Percentiles rank a stretch among this genome's conserved stretches.
Conservation (phyloP, 768 basidiomycete genomes). For the Mycena pura region DNA sequence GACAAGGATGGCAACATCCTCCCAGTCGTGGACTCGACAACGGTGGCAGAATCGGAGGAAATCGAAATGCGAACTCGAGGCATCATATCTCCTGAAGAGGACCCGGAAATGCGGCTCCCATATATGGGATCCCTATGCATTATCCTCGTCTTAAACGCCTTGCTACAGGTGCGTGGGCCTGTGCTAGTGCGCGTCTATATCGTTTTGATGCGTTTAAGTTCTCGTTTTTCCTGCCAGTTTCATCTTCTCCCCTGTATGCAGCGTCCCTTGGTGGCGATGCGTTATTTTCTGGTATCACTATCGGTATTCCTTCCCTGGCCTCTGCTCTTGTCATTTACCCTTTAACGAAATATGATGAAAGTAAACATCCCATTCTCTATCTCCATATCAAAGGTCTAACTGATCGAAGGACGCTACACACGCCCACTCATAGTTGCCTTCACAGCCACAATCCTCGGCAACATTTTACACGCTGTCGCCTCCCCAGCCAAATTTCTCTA, state of each 20-base stretch:
- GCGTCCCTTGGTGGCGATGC: slow-evolving; percentile 65
- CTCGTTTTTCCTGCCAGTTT: slow-evolving; percentile 73
- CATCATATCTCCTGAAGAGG: background rate
- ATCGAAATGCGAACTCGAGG: background rate
- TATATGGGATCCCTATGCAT: slow-evolving; percentile 48
- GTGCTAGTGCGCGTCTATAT: background rate
- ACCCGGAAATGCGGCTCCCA: slow-evolving; percentile 53
- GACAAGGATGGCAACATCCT: too few relatives aligned
- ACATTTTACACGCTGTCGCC: slow-evolving; percentile 67
- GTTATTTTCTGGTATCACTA: slow-evolving; percentile 70
- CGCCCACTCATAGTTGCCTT: slow-evolving; percentile 64
- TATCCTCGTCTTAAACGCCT: slow-evolving; percentile 47
- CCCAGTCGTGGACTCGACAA: background rate
- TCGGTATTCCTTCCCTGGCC: slow-evolving; percentile 71
- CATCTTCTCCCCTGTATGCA: slow-evolving; percentile 69
- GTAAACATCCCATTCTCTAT: slow-evolving; percentile 36
- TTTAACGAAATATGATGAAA: slow-evolving; percentile 62
- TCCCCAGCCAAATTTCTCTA: slow-evolving; percentile 56
- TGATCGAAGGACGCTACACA: slow-evolving; percentile 57
- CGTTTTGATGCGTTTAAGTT: slow-evolving; percentile 44
- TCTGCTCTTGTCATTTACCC: slow-evolving; percentile 66
- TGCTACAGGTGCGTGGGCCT: slow-evolving; percentile 49
- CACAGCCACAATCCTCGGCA: slow-evolving; percentile 58
- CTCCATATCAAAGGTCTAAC: background rate
- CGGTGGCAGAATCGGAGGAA: background rate